Percentiles rank a stretch among this genome's conserved stretches.
These are phyloP conservation scores for Coemansia sp. DNA, from an alignment of 192 early-diverging fungal genomes.

Conservation along the genomic window DNA sequence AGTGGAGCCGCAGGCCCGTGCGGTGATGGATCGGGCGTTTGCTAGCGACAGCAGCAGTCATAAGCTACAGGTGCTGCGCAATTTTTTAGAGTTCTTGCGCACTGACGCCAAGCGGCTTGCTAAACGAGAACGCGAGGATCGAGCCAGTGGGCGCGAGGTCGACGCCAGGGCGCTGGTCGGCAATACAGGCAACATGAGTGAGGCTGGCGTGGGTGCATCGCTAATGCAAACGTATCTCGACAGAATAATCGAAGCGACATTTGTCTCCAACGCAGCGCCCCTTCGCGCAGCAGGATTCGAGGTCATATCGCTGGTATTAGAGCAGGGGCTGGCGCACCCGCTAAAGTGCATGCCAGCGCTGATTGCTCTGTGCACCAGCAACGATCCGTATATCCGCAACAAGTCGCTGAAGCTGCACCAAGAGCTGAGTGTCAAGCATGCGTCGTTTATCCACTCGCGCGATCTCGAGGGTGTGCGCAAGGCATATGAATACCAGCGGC, in stretches of 20 bases:
- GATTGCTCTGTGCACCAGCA: slow-evolving; percentile 78
- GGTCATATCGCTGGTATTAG: slow-evolving; percentile 76
- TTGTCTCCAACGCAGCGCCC: slow-evolving; percentile 52
- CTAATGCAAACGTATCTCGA: slow-evolving; percentile 88
- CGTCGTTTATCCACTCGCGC: slow-evolving; percentile 82
- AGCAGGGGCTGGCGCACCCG: slow-evolving; percentile 90
- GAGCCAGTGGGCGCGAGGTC: slow-evolving; percentile 47
- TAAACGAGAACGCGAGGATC: slow-evolving; percentile 45
- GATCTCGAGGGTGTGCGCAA: slow-evolving; percentile 74
- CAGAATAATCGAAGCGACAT: slow-evolving; percentile 70
- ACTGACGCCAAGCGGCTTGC: slow-evolving; percentile 61
- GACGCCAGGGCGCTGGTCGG: slow-evolving; percentile 79
- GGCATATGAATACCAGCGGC: slow-evolving; percentile 72
- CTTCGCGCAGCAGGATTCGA: slow-evolving; percentile 77
- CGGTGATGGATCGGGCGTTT: slow-evolving; percentile 71
- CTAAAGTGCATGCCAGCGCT: slow-evolving; percentile 87
- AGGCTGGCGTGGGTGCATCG: slow-evolving; percentile 81
- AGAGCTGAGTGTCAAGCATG: slow-evolving; percentile 79
- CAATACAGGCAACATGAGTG: slow-evolving; percentile 77
- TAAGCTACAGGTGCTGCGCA: slow-evolving; percentile 68
- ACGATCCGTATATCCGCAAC: slow-evolving; percentile 61
- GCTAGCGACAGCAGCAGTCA: slow-evolving; percentile 42
- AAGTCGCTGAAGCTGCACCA: slow-evolving; percentile 73
- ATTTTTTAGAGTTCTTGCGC: slow-evolving; percentile 69
- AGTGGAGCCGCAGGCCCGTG: slow-evolving; percentile 53